Base-by-base conservation (phyloP, 2,329 filamentous ascomycete genomes). In the Aspergillus felis region DNA sequence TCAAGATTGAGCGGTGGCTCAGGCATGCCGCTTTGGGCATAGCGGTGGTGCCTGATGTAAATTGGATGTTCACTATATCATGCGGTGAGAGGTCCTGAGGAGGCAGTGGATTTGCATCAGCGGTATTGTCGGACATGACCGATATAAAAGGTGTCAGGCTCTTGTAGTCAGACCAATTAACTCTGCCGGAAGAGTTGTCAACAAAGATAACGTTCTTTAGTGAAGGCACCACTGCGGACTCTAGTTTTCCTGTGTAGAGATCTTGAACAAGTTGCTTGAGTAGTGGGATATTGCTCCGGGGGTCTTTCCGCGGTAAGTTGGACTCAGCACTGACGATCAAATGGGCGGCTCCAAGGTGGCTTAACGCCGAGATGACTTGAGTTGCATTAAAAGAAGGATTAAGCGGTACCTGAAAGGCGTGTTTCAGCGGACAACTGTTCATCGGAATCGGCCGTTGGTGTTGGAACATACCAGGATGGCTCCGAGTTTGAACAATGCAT, bases 41-140 rank as follows among this genome's bases (percentile, higher is more conserved):
- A 0, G 90, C 90, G 0, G 94, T 97, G 0, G 94, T 97, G n/a
- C 93, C 94, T 0, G 89, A 93, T 0, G 94, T 99, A 78, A 97
- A 97, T 73, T 97, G 93, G 62, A 97, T 96, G 71, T 97, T 97
- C 64, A 95, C 87, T 2, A 89, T 86, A 52, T 97, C 93, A 59
- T 84, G 72, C 0, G 86, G 80, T 88, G 78, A 74, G 25, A 73
- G 29, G 66, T 65, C 10, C 70, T 79, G 71, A 74, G 78, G 59
- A 68, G 74, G 66, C 76, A 89, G 56, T 59, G 73, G 58, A 50
- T 57, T 59, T 50, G 68, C 68, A 55, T 74, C 67, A n/a, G 70
- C 71, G 4, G 78, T 74, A 58, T 82, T 72, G 9, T 76, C 68
- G 12, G 75, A 76, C 28, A 70, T 68, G 58, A 80, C 62, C 27